These are phyloP conservation scores for Conringia planisiliqua DNA, from an alignment of 345 rosid genomes.

Conservation along the genomic window DNA sequence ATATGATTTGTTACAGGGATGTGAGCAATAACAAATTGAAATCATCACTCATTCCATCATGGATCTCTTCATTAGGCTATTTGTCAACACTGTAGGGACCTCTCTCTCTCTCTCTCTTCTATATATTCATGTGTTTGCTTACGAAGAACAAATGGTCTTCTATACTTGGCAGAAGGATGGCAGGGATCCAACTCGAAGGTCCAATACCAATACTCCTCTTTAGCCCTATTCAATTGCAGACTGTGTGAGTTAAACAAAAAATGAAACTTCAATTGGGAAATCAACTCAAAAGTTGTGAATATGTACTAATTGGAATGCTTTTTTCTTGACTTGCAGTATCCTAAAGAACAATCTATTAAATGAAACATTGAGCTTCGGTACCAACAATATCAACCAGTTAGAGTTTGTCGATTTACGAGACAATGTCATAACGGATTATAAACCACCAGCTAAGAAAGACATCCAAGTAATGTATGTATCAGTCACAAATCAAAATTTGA, in stretches of 20 bases:
- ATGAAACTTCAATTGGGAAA: not conserved
- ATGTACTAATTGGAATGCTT: not conserved
- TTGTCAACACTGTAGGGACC: conserved; percentile 65
- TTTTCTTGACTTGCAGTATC: conserved; percentile 26
- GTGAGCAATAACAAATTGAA: conserved; percentile 66
- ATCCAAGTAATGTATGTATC: conserved; percentile 46
- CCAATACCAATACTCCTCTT: conserved; percentile 51
- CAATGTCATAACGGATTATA: conserved; percentile 41
- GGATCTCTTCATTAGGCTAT: conserved; percentile 45
- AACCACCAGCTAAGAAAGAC: not conserved
- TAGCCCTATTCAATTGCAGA: conserved; percentile 50
- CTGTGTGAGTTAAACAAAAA: conserved; percentile 47
- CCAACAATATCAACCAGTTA: conserved; percentile 38
- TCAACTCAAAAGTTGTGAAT: not conserved
- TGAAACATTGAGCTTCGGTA: conserved; percentile 53
- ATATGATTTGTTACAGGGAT: conserved; percentile 48
- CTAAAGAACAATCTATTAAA: conserved; percentile 49
- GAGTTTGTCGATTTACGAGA: conserved; percentile 46
- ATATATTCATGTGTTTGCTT: not conserved
- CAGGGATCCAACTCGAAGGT: conserved; percentile 45
- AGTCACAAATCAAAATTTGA: not conserved
- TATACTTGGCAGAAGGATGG: conserved; percentile 53
- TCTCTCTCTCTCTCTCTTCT: not conserved
- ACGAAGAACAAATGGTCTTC: not conserved
- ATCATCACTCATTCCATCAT: conserved; percentile 45